A percentile compares a stretch with the other conserved stretches of the same genome.
These are phyloP conservation scores for Pilobolus umbonatus DNA, from an alignment of 192 early-diverging fungal genomes.

Conservation along the genomic window DNA sequence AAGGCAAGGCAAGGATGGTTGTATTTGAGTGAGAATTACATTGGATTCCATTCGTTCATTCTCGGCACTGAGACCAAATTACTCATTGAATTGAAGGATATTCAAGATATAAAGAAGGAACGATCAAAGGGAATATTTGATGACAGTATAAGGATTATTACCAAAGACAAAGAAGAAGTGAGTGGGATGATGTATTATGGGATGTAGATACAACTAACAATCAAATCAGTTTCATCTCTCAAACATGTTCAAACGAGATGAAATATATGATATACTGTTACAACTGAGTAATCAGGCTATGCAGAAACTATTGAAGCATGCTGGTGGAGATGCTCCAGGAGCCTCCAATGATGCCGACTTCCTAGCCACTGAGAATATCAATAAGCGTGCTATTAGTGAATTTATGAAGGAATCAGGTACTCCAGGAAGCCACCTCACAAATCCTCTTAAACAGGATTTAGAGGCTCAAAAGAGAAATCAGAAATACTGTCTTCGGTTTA, in stretches of 20 bases:
- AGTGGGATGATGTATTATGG: background rate
- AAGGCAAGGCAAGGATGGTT: constrained; percentile 93
- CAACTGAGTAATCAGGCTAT: constrained; percentile 86
- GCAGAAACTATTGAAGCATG: constrained; percentile 79
- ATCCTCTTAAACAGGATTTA: constrained; percentile 54
- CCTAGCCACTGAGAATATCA: background rate
- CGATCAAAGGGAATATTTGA: constrained; percentile 87
- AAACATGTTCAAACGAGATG: constrained; percentile 77
- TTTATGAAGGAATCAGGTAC: background rate
- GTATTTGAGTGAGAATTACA: constrained; percentile 89
- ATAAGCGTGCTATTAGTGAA: background rate
- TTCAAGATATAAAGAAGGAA: constrained; percentile 83
- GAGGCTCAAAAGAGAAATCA: constrained; percentile 75
- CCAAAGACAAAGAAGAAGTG: constrained; percentile 77
- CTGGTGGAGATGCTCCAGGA: constrained; percentile 61
- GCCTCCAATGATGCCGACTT: constrained; percentile 20
- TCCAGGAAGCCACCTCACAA: constrained; percentile 29
- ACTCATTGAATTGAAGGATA: constrained; percentile 86
- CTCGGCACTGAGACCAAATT: constrained; percentile 91
- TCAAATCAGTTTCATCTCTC: constrained; percentile 72
- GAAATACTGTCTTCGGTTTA: constrained; percentile 71
- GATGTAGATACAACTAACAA: background rate
- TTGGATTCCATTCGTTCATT: constrained; percentile 94
- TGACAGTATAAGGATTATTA: constrained; percentile 82
- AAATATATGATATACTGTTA: constrained; percentile 87